Evolutionary conservation across 2,329 filamentous ascomycete species (phyloP).

Genomic region (Ophiocordyceps camponoti-rufipedis): DNA sequence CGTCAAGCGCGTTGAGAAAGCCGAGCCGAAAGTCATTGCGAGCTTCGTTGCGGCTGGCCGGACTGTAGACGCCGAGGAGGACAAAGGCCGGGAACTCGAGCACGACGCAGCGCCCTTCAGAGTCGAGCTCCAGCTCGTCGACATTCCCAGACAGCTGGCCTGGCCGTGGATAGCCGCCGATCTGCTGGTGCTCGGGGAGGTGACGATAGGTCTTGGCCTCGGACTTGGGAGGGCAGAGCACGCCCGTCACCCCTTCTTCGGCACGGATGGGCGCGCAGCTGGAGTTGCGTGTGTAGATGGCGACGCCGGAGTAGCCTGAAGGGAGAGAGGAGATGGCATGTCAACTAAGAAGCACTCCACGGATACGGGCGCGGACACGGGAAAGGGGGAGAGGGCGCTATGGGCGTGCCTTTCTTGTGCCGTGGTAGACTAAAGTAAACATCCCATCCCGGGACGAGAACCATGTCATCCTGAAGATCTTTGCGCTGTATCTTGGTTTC

Average conservation of each 20-base stretch:
- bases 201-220: conserved; percentile 49
- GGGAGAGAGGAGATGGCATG: neutral
- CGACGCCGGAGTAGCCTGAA: conserved; percentile 83
- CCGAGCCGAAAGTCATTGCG: conserved; percentile 66
- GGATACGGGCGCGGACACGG: neutral
- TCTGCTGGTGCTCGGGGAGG: conserved; percentile 53
- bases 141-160: conserved; percentile 45
- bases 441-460: conserved; percentile 86
- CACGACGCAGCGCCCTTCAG: conserved; percentile 79
- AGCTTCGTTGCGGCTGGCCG: conserved; percentile 71
- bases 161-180: conserved; percentile 70
- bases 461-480: conserved; percentile 87
- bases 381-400: neutral
- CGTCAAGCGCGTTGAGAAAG: conserved; percentile 67
- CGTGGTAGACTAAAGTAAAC: conserved; percentile 87
- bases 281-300: conserved; percentile 80
- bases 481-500: conserved; percentile 93
- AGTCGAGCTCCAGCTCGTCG: conserved; percentile 60
- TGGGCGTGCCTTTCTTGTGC: conserved; percentile 62
- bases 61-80: conserved; percentile 79
- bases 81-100: conserved; percentile 93
- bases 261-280: conserved; percentile 74
- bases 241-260: conserved; percentile 83
- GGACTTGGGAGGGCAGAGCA: conserved; percentile 56
- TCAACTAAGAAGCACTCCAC: neutral